Percentiles rank a stretch among this genome's conserved stretches.
Conservation (phyloP, 176 grass and related monocot species). For the Tillandsia leiboldiana region DNA sequence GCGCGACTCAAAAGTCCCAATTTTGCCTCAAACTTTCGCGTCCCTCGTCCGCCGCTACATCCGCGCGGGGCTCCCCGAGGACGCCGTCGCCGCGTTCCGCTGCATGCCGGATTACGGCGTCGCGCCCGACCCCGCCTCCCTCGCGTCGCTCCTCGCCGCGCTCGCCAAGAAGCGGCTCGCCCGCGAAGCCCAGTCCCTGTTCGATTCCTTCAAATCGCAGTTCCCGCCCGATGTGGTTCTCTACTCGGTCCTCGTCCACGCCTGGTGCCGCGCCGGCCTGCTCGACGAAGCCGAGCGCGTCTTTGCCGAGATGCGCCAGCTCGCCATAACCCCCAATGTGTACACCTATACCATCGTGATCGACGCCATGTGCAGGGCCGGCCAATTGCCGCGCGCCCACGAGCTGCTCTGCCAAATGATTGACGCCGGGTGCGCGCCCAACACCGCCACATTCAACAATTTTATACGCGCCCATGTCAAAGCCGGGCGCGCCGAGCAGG, state of each 20-base stretch:
- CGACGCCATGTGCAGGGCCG: slow-evolving; percentile 75
- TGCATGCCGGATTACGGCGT: slow-evolving; percentile 62
- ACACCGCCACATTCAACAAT: slow-evolving; percentile 66
- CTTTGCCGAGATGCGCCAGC: slow-evolving; percentile 58
- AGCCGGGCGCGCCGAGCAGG: slow-evolving; percentile 56
- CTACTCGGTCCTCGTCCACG: slow-evolving; percentile 60
- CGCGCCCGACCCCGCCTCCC: slow-evolving; percentile 33
- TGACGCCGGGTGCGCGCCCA: slow-evolving; percentile 51
- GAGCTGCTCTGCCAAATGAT: slow-evolving; percentile 89
- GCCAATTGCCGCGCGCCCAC: slow-evolving; percentile 71
- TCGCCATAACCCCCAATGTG: slow-evolving; percentile 65
- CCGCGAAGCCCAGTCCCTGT: slow-evolving; percentile 53
- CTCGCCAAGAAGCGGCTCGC: slow-evolving; percentile 82
- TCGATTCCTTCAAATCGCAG: slow-evolving; percentile 52
- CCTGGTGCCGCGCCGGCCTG: slow-evolving; percentile 61
- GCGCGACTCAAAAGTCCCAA: slow-evolving; percentile 34
- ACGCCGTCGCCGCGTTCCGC: slow-evolving; percentile 53
- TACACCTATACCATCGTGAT: slow-evolving; percentile 88
- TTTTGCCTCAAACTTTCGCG: slow-evolving; percentile 40
- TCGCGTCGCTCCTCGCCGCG: slow-evolving; percentile 40
- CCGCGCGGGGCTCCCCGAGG: slow-evolving; percentile 38
- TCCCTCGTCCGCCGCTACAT: slow-evolving; percentile 58
- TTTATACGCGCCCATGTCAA: slow-evolving; percentile 71
- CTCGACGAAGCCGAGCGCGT: slow-evolving; percentile 58
- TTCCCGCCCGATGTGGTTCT: slow-evolving; percentile 68